Percentiles rank a stretch among this genome's conserved stretches.
Conservation (phyloP, 805 yeast genomes). For the Yarrowia yakushimensis region DNA sequence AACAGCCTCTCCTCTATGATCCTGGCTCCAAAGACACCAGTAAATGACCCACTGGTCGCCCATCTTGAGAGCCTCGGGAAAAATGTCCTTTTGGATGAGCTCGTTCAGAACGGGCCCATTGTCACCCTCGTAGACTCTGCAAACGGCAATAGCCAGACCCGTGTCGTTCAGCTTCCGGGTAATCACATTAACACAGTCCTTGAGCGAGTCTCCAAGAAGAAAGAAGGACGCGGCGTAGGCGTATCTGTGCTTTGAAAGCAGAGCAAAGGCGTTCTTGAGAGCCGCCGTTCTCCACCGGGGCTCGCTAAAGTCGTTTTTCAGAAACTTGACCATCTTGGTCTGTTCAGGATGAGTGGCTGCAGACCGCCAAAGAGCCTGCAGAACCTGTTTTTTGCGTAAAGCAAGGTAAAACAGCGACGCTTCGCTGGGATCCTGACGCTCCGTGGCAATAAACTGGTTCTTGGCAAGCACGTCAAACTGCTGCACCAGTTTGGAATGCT, state of each 20-base stretch:
- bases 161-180: conserved; percentile 63
- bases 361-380: conserved; percentile 81
- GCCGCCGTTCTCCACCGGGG: conserved; percentile 87
- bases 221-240: conserved; percentile 88
- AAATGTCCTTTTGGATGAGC: conserved; percentile 48
- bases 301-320: conserved; percentile 70
- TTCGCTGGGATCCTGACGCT: conserved; percentile 64
- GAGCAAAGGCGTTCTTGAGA: conserved; percentile 83
- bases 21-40: conserved; percentile 72
- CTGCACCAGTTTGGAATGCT: conserved; percentile 44
- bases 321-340: conserved; percentile 72
- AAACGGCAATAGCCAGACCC: conserved; percentile 73
- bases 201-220: conserved; percentile 66
- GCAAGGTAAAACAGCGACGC: conserved; percentile 78
- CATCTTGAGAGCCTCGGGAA: conserved; percentile 55
- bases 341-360: conserved; percentile 73
- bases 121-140: conserved; percentile 70
- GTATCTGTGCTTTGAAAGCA: conserved; percentile 82
- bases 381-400: conserved; percentile 66
- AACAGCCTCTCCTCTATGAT: conserved; percentile 50
- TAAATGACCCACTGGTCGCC: conserved; percentile 80
- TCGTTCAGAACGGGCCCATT: conserved; percentile 50
- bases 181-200: conserved; percentile 74
- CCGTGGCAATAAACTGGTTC: conserved; percentile 59
- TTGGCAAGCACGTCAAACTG: conserved; percentile 68